phyloP scores from a whole-genome alignment of 331 rosid species.

The Rosa hybrid region DNA sequence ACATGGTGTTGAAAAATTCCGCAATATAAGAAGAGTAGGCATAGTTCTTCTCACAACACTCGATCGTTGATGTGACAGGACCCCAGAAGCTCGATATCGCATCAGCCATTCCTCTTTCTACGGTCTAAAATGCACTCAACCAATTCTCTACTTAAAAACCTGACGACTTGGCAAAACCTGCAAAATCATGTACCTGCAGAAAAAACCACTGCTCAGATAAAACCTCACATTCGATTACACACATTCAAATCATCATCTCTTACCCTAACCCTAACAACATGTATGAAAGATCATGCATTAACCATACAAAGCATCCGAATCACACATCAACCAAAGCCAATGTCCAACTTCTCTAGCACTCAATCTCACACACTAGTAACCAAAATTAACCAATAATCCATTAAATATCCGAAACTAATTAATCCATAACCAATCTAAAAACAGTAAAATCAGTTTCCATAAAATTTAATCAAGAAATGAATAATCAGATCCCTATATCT shows the following conservation, averaged over 20 bases:
- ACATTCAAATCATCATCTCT: background rate
- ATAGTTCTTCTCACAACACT: slow-evolving; percentile 79
- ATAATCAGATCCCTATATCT: slow-evolving; percentile 37
- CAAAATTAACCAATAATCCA: background rate
- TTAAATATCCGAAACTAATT: background rate
- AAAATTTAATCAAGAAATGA: background rate
- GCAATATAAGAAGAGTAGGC: slow-evolving; percentile 76
- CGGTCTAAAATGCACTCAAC: background rate
- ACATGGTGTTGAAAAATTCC: slow-evolving; percentile 75
- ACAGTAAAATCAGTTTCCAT: background rate
- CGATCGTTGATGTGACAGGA: slow-evolving; percentile 83
- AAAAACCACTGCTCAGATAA: background rate
- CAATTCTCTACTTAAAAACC: slow-evolving; percentile 4
- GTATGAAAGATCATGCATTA: background rate
- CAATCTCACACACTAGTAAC: background rate
- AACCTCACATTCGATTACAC: background rate
- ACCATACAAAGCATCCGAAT: background rate
- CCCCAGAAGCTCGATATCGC: slow-evolving; percentile 84
- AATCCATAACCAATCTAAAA: background rate
- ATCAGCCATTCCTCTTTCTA: slow-evolving; percentile 60
- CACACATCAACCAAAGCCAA: slow-evolving; percentile 7
- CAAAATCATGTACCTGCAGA: slow-evolving; percentile 33
- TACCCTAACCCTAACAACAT: background rate
- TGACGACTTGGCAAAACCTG: slow-evolving; percentile 40
- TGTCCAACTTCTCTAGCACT: background rate